phyloP scores from a whole-genome alignment of 805 yeast genomes.

The Barnettozyma botsteinii region DNA sequence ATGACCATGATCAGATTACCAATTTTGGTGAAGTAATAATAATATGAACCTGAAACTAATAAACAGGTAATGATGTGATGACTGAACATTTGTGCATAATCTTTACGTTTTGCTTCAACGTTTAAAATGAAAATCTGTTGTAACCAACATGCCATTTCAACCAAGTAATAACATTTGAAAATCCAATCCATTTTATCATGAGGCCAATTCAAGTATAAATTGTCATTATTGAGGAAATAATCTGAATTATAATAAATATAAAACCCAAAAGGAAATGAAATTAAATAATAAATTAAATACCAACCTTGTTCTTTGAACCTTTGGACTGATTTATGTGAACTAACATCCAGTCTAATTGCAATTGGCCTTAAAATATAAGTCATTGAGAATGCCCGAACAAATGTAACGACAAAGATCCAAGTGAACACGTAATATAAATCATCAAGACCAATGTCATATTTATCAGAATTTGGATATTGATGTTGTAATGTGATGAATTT shows the following conservation, averaged over 20 bases:
- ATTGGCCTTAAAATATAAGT: slow-evolving; percentile 50
- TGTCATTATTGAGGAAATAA: slow-evolving; percentile 53
- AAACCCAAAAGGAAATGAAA: slow-evolving; percentile 52
- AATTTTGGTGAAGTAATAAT: slow-evolving; percentile 62
- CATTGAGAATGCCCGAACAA: slow-evolving; percentile 59
- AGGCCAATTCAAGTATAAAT: slow-evolving; percentile 69
- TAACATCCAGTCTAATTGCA: slow-evolving; percentile 42
- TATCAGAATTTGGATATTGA: slow-evolving; percentile 21
- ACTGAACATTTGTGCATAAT: slow-evolving; percentile 77
- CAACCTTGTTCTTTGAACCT: slow-evolving; percentile 88
- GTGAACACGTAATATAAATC: slow-evolving; percentile 50
- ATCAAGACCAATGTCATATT: slow-evolving; percentile 50
- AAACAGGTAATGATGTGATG: slow-evolving; percentile 80
- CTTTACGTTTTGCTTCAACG: slow-evolving; percentile 76
- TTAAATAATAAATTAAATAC: slow-evolving; percentile 55
- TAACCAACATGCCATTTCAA: slow-evolving; percentile 72
- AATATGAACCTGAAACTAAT: slow-evolving; percentile 66
- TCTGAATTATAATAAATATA: slow-evolving; percentile 51
- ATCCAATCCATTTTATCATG: slow-evolving; percentile 47
- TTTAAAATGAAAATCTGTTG: slow-evolving; percentile 74
- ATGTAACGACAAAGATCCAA: slow-evolving; percentile 50
- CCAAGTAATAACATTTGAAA: slow-evolving; percentile 65
- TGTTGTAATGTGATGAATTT: slow-evolving; percentile 41
- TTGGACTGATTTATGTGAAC: slow-evolving; percentile 43
- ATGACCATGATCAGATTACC: slow-evolving; percentile 74